Percentiles rank a stretch among this genome's conserved stretches.
Evolutionary conservation across 352 stramenopile genomes (phyloP).

Genomic region (Globisporangium spinosum): DNA sequence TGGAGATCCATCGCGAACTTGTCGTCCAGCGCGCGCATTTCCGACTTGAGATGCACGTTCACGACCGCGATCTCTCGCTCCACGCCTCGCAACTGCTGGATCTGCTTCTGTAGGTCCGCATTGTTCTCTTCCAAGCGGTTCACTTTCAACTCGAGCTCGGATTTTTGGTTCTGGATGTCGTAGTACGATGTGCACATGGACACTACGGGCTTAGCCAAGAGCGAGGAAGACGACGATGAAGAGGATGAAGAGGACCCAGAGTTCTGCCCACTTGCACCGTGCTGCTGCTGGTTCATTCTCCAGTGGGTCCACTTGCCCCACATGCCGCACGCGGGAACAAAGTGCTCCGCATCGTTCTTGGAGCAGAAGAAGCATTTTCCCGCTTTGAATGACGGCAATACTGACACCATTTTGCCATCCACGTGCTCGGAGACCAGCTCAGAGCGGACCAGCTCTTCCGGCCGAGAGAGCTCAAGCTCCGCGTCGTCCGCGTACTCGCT

Average conservation of each 20-base stretch:
- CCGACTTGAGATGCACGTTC: slow-evolving; percentile 34
- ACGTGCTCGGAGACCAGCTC: neutral
- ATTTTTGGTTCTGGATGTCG: slow-evolving; percentile 71
- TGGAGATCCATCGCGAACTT: slow-evolving; percentile 41
- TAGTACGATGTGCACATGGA: slow-evolving; percentile 87
- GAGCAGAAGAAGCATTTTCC: slow-evolving; percentile 86
- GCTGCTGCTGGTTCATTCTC: slow-evolving; percentile 76
- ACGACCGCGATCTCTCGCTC: slow-evolving; percentile 25
- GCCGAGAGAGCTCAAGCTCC: slow-evolving; percentile 14
- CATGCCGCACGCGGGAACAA: slow-evolving; percentile 74
- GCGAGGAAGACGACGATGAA: slow-evolving; percentile 8
- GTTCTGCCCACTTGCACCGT: slow-evolving; percentile 15
- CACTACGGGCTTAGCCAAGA: slow-evolving; percentile 32
- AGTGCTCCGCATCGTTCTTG: slow-evolving; percentile 78
- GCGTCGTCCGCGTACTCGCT: slow-evolving; percentile 10
- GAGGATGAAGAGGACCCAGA: slow-evolving; percentile 17
- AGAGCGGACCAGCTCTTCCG: slow-evolving; percentile 5
- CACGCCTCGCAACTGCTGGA: slow-evolving; percentile 19
- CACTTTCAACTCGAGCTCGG: slow-evolving; percentile 39
- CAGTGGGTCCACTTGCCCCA: slow-evolving; percentile 86
- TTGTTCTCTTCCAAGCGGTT: slow-evolving; percentile 31
- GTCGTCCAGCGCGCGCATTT: slow-evolving; percentile 50
- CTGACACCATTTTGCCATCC: slow-evolving; percentile 54
- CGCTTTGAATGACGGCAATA: slow-evolving; percentile 73
- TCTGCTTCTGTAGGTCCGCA: slow-evolving; percentile 23